Percentiles rank a stretch among this genome's conserved stretches.
phyloP scores from a whole-genome alignment of 805 yeast genomes.

The Spathaspora girioi region DNA sequence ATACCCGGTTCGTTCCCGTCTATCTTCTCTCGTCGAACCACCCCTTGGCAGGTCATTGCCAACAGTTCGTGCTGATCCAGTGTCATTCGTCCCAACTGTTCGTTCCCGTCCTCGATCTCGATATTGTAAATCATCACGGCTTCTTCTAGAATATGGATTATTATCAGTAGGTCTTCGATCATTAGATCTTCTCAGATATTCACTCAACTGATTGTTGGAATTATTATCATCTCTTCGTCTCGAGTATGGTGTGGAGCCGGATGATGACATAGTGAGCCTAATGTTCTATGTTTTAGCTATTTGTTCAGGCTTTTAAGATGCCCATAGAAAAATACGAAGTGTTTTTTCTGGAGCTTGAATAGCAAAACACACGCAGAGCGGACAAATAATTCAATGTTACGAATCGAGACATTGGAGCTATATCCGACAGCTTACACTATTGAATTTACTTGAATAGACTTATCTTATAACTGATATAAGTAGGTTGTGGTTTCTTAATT shows the following conservation, averaged over 20 bases:
- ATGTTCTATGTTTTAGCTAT: neutral
- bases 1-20: neutral
- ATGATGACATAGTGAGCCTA: neutral
- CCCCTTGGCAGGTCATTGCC: neutral
- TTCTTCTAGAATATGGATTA: constrained; percentile 1
- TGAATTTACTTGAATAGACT: too few species aligned
- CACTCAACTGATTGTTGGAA: neutral
- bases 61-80: neutral
- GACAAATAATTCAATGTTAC: too few species aligned
- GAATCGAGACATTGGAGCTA: too few species aligned
- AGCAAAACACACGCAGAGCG: too few species aligned
- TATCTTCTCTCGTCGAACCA: neutral
- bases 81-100: neutral
- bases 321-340: neutral
- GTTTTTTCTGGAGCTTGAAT: too few species aligned
- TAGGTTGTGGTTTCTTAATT: too few species aligned
- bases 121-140: neutral
- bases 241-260: neutral
- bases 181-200: neutral
- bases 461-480: too few species aligned
- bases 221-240: constrained; percentile 1
- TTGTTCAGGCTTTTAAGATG: neutral
- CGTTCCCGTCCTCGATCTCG: constrained; percentile 5
- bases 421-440: too few species aligned
- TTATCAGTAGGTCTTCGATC: neutral